Base-by-base conservation (phyloP, 139 green algal species). In the Chlamydomonas applanata region DNA sequence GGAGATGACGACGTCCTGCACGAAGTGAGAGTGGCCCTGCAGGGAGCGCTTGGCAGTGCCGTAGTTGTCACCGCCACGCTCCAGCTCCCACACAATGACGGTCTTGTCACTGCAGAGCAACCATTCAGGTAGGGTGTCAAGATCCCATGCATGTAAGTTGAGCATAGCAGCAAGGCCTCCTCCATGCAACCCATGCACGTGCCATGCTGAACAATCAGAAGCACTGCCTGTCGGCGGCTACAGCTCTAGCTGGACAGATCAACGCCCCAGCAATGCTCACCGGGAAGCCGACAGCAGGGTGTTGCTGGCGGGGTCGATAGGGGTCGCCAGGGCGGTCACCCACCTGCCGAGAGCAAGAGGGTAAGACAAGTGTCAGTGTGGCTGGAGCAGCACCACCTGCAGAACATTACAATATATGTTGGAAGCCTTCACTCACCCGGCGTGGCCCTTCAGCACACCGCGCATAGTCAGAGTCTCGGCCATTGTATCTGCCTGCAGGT, bases 1-100 rank as follows among this genome's bases (percentile, higher is more conserved):
- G 82, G 93, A 98, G 86, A 99, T 97, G 13, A 99, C 96, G 29
- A 99, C 96, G 78, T 99, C 96, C 91, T 99, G 90, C 30, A 98
- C 88, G 77, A 95, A 98, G 90, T 98, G 94, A 72, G 82, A 92
- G 91, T 98, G 94, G 74, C 96, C 96, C 36, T 71, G 86, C 73
- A 99, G 84, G 1, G 89, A 71, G 40, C 90, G 83, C 64, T 85
- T 83, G 66, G 96, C 74, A 71, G 87, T 89, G 59, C 96, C 96
- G 71, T 97, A 97, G 32, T 36, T 73, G 72, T 91, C 85, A 73
- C 97, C 87, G 22, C 85, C 94, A 30, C 83, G 75, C 79, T 93
- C 86, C 73, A 99, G 90, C 64, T 89, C 82, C 96, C 96, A 99
- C 46, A 98, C 80, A 66, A 99, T 93, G 57, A 99, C 86, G 25